Evolutionary conservation across 139 green algal species (phyloP).

Genomic region (Trebouxia sp.): DNA sequence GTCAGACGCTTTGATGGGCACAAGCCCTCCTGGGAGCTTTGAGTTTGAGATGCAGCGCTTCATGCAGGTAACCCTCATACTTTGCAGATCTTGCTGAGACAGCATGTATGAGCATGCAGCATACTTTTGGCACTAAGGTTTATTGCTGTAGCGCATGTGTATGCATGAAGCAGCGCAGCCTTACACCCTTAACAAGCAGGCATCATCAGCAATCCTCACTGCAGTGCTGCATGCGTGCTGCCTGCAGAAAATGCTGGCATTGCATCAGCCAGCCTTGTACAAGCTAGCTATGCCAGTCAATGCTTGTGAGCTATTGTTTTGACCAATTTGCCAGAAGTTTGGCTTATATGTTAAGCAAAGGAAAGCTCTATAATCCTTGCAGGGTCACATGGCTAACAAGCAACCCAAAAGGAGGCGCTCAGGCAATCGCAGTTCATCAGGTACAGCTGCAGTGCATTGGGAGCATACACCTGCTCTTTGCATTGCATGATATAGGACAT

Average conservation of each 20-base stretch:
- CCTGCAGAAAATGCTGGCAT: no score
- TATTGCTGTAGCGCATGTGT: no score
- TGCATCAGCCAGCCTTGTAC: no score
- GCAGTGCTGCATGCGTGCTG: no score
- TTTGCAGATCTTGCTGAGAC: not conserved
- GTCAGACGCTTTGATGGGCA: slow-evolving; percentile 31
- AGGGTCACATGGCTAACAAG: slow-evolving; percentile 6
- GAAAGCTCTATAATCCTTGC: not conserved
- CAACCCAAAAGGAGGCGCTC: not conserved
- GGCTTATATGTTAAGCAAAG: not conserved
- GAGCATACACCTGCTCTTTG: not conserved
- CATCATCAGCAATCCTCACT: no score
- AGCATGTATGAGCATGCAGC: not conserved
- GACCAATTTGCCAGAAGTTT: no score
- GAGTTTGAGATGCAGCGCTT: slow-evolving; percentile 52
- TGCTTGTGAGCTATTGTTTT: no score
- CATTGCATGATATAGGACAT: no score
- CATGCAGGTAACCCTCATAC: slow-evolving; percentile 38
- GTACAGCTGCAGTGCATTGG: not conserved
- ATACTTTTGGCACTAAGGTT: no score
- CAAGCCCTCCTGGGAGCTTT: slow-evolving; percentile 52
- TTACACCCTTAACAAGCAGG: no score
- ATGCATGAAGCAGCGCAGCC: no score
- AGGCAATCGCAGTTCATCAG: not conserved
- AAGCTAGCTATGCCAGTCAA: no score